Evolutionary conservation across 202 grass and related monocot genomes (phyloP), one percentile per base, ranked within the genome.

Genomic region (Bolboschoenoplectus hybrid): DNA sequence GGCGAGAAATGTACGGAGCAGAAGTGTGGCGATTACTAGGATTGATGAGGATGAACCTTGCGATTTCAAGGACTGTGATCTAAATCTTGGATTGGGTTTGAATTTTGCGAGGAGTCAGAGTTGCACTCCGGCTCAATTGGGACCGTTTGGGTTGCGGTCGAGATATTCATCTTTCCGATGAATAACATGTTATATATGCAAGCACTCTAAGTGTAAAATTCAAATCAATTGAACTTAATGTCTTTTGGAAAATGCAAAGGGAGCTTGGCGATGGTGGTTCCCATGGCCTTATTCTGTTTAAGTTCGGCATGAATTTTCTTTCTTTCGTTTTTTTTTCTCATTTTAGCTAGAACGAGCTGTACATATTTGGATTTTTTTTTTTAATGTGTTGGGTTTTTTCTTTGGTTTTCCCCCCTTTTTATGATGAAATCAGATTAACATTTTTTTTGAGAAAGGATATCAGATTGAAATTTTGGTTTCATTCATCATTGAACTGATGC

Each of bases 21-120:
- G 86, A 49, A 95, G 93, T 72, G 88, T 82, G 7, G 89, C 85
- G 38, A 88, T 95, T 80, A 87, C 67, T 5, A 46, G 89, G 67
- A 95, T 95, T 85, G 93, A 95, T 39, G 93, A 95, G 89, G 93
- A 93, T 63, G 41, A 36, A 14, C 90, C 91, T 0, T 88, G 78
- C 9, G 90, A 97, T 9, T 93, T 93, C 82, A 82, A 9, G 20
- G 85, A 41, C 7, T 83, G 81, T 4, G 81, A 83, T 68, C 17
- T 83, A 36, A 68, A 83, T 49, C 57, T 40, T 41, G 90, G 85
- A 2, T 78, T 81, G 11, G 43, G 66, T 67, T 38, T 81, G 69
- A 50, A 84, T 63, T 88, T 91, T 3, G 40, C 60, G 3, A 82
- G 91, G 73, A 92, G 90, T 67, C 67, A 19, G 36, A 92, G 88